Evolutionary conservation across 1,139 yeast species (phyloP), one percentile per base, ranked within the genome.

Genomic region (Schizosaccharomyces versatilis): DNA sequence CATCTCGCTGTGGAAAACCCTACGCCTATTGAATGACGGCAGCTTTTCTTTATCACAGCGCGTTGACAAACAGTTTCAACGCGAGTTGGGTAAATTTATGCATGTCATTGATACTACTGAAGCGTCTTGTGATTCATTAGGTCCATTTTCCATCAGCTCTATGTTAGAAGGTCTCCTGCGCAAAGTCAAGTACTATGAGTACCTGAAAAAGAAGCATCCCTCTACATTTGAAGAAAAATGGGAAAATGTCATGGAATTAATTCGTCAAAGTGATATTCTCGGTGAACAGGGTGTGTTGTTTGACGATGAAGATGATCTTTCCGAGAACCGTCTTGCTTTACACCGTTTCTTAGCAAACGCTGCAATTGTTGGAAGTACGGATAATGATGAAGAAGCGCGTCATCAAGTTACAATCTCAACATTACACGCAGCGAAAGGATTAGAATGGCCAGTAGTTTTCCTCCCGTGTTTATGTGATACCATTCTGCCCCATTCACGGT

Each of bases 381-480:
- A 60, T 6, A 62, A 60, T 14, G 59, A 57, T 17, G 57, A 59
- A 10, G 53, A 55, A 2, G 60, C 57, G 24, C 48, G 36, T 5
- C 57, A 57, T 10, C 61, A 62, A 15, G 72, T 76, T 1, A 67
- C 73, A 0, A 65, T 77, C 1, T 80, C 88, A 0, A 90, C 97
- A 0, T 81, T 90, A 12, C 98, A 90, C 66, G 85, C 88, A 0
- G 79, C 97, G 1, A 90, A 90, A 64, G 58, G 58, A 1, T 70
- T 86, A 5, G 97, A 90, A 66, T 90, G 97, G 97, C 90, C 94
- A 0, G 76, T 83, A 6, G 96, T 90, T 0, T 84, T 85, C 63
- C 75, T 85, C 10, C 36, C 76, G 73, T 49, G 64, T 65, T 40
- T 71, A 70, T 64, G 74, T 72, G 36, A 60, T 62, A 14, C 67